Conservation (phyloP, 2,329 filamentous ascomycete species). For the Acrocalymma vagum region DNA sequence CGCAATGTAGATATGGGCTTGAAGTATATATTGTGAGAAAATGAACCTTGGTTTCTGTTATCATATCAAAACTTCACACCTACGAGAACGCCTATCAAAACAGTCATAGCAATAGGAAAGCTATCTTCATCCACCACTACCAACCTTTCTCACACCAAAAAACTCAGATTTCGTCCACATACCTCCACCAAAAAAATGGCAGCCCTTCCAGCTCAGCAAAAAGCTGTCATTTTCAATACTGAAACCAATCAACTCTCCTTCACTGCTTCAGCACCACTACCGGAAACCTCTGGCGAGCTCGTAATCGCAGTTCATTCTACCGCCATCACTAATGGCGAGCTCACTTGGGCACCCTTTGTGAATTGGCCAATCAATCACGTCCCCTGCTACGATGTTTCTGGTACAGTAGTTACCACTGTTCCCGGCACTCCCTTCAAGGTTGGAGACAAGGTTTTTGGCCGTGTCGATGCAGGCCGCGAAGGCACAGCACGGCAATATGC, state of each 20-base stretch:
- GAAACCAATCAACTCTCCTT: conserved; percentile 19
- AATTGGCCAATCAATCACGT: conserved; percentile 38
- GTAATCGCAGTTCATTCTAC: conserved; percentile 51
- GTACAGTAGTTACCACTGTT: conserved; percentile 50
- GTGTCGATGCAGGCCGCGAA: conserved; percentile 40
- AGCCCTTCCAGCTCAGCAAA: conserved; percentile 23
- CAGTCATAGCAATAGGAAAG: too few species aligned
- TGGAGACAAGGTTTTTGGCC: conserved; percentile 36
- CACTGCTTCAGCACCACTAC: conserved; percentile 14
- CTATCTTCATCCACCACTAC: too few species aligned
- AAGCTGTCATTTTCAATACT: conserved; percentile 27
- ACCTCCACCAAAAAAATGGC: too few species aligned
- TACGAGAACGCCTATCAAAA: too few species aligned
- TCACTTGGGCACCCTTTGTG: conserved; percentile 47
- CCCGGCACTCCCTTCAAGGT: conserved; percentile 46
- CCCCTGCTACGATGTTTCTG: conserved; percentile 55
- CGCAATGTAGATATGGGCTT: too few species aligned
- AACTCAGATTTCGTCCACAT: too few species aligned
- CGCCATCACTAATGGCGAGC: conserved; percentile 54
- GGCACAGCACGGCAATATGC: conserved; percentile 51
- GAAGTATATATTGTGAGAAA: too few species aligned
- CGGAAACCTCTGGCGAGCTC: conserved; percentile 37
- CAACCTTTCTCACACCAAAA: too few species aligned
- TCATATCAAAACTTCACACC: too few species aligned
- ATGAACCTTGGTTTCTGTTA: too few species aligned